Evolutionary conservation across 805 yeast species (phyloP), one percentile per base, ranked within the genome.

Genomic region (Cyberlindnera bimundalis): DNA sequence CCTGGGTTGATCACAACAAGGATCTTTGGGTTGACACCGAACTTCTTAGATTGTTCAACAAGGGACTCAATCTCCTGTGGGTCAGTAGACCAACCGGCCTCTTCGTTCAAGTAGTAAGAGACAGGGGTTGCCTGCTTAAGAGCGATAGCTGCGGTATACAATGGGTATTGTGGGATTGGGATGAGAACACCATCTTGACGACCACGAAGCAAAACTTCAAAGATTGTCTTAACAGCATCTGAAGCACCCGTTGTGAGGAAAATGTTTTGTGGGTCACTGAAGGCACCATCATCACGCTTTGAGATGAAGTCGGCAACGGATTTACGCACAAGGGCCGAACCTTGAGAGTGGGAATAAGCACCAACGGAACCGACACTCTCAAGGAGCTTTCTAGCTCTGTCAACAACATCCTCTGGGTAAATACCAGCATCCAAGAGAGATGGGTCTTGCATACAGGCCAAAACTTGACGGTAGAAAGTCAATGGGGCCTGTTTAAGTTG

Each of bases 111-210:
- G 57, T 76, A 87, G 66, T 93, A 93, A 14, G 96, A 95, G 35
- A 93, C 71, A 10, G 95, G 84, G 21, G 81, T 76, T 16, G 96
- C 79, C 54, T 84, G 78, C 58, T 84, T 84, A 56, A 95, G 70
- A 3, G 96, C 83, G 53, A 93, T 72, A 4, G 96, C 74, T n/a
- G 99, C 99, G 4, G 97, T 88, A 67, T 93, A 93, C 45, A 93
- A 73, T 4, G 99, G 99, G 61, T 93, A 93, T 67, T 93, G 99
- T 12, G 99, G 99, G 52, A 93, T 91, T 24, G 99, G 99, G 50
- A 93, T 89, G 64, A 95, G 58, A 70, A 85, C 75, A 35, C 95
- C 95, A 23, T 45, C 45, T 42, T 77, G 64, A 30, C 74, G 74
- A 29, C 88, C 87, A 28, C 71, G 62, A 5, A 93, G 74, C 15